phyloP scores from a whole-genome alignment of 2,329 filamentous ascomycete genomes.

The Ceratocystis smalleyi region DNA sequence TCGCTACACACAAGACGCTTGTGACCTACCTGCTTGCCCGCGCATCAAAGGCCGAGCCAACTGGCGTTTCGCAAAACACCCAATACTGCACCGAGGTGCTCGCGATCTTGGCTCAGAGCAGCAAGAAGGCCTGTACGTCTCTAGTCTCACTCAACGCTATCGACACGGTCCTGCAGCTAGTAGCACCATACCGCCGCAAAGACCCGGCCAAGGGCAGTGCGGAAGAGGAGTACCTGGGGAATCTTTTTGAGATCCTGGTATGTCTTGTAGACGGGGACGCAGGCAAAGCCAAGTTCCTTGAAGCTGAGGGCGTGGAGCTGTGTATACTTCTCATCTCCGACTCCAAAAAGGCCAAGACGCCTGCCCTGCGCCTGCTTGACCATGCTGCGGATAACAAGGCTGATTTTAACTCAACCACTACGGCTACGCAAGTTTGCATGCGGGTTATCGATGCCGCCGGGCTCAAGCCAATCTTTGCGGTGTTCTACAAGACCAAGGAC shows the following conservation, averaged over 20 bases:
- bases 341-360: constrained; percentile 60
- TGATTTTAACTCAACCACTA: constrained; percentile 24
- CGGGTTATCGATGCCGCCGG: constrained; percentile 69
- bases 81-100: constrained; percentile 88
- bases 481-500: constrained; percentile 70
- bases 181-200: constrained; percentile 68
- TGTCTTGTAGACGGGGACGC: constrained; percentile 59
- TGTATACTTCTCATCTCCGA: constrained; percentile 84
- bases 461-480: constrained; percentile 67
- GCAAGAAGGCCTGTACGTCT: constrained; percentile 45
- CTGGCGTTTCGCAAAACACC: constrained; percentile 68
- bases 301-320: constrained; percentile 83
- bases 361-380: constrained; percentile 68
- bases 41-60: constrained; percentile 36
- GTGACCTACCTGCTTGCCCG: constrained; percentile 64
- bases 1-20: constrained; percentile 53
- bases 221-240: constrained; percentile 91
- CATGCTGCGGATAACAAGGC: constrained; percentile 45
- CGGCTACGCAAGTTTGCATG: constrained; percentile 50
- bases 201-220: constrained; percentile 75
- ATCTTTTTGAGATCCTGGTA: constrained; percentile 74
- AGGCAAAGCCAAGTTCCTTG: constrained; percentile 69
- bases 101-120: constrained; percentile 72
- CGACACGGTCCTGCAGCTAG: constrained; percentile 65
- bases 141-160: constrained; percentile 55